Evolutionary conservation across 768 basidiomycete species (phyloP).

Genomic region (Symmetrospora coprosmae): DNA sequence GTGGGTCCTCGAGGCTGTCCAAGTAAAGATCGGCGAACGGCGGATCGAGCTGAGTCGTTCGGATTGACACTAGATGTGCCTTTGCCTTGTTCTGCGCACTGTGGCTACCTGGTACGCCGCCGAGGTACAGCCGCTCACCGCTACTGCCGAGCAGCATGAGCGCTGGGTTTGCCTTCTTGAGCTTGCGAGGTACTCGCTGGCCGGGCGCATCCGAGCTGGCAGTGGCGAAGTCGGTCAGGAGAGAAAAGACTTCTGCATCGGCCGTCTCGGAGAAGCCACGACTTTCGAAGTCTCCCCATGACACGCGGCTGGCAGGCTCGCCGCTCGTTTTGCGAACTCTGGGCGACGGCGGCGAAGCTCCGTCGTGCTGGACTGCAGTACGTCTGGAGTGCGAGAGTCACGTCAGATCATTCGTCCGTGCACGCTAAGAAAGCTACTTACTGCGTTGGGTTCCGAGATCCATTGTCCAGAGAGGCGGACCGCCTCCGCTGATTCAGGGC

Average conservation of each 20-base stretch:
- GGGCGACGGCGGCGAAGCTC: too few relatives aligned
- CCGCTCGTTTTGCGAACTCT: too few relatives aligned
- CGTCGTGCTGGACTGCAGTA: too few relatives aligned
- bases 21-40: slow-evolving; percentile 11
- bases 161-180: slow-evolving; percentile 1
- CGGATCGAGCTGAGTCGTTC: not conserved
- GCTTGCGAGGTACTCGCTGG: not conserved
- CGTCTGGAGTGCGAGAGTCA: too few relatives aligned
- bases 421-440: too few relatives aligned
- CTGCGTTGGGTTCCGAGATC: too few relatives aligned
- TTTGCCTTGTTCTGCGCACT: too few relatives aligned
- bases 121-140: too few relatives aligned
- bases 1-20: slow-evolving; percentile 1
- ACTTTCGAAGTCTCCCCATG: slow-evolving; percentile 10
- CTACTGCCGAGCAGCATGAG: not conserved
- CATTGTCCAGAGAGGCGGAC: slow-evolving; percentile 7
- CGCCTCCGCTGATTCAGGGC: too few relatives aligned
- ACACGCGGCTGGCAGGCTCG: not conserved
- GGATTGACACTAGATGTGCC: not conserved
- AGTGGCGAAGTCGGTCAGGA: slow-evolving; percentile 7
- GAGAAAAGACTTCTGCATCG: slow-evolving; percentile 14
- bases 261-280: not conserved
- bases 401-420: too few relatives aligned
- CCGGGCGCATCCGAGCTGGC: not conserved
- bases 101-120: too few relatives aligned